Conservation (phyloP, 2,329 filamentous ascomycete species). For the Anthostomella pinea region DNA sequence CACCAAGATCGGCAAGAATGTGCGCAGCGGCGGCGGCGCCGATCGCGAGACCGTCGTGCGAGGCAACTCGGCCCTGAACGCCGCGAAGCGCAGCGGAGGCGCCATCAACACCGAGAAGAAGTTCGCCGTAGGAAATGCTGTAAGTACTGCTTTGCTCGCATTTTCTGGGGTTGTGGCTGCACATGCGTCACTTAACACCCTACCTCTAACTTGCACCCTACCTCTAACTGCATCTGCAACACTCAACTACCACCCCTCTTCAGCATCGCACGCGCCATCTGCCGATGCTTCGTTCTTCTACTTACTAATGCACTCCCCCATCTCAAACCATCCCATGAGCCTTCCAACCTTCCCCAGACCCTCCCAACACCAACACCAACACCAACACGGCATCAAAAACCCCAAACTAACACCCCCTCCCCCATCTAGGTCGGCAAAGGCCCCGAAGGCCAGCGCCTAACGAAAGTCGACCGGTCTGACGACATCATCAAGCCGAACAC, state of each 20-base stretch:
- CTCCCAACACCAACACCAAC: background rate
- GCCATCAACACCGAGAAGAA: conserved; percentile 93
- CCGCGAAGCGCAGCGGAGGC: conserved; percentile 76
- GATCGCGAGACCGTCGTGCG: conserved; percentile 85
- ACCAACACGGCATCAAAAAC: background rate
- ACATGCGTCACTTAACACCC: background rate
- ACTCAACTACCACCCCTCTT: too few relatives aligned
- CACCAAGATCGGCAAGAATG: conserved; percentile 92
- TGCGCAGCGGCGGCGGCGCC: conserved; percentile 61
- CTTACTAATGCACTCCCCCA: too few relatives aligned
- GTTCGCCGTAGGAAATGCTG: conserved; percentile 69
- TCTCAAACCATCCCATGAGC: too few relatives aligned
- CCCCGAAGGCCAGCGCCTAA: conserved; percentile 88
- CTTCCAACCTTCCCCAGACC: background rate
- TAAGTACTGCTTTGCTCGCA: conserved; percentile 45
- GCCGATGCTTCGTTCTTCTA: too few relatives aligned
- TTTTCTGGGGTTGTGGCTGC: background rate
- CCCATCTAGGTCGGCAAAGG: conserved; percentile 46
- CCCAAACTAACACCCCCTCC: conserved; percentile 14
- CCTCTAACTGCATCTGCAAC: too few relatives aligned
- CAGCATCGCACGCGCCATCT: too few relatives aligned
- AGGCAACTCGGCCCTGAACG: conserved; percentile 81
- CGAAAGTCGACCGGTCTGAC: conserved; percentile 95
- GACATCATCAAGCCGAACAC: conserved; percentile 98
- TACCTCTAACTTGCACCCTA: too few relatives aligned